Evolutionary conservation across 75 land plant species (phyloP).

Genomic region (Azolla pinnata): DNA sequence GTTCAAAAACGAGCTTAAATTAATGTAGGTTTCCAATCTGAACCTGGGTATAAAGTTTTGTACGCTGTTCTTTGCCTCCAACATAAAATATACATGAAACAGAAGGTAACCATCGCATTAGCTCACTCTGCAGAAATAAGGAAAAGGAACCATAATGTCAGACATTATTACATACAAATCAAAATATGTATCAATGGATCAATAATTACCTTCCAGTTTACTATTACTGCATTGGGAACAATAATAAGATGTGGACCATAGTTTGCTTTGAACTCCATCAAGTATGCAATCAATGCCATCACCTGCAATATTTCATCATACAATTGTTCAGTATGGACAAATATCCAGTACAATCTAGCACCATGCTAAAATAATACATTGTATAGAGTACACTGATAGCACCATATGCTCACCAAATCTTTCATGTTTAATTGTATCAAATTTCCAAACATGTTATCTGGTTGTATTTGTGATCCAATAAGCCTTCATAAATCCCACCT

Average conservation of each 20-base stretch:
- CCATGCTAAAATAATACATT: no score
- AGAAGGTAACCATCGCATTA: constrained; percentile 89
- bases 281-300: constrained; percentile 96
- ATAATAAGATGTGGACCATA: constrained; percentile 99
- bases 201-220: constrained; percentile 90
- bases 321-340: no score
- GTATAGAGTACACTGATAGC: no score
- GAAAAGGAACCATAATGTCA: neutral
- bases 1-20: no score
- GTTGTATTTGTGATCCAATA: no score
- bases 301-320: constrained; percentile 39
- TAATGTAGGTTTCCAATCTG: constrained; percentile 5
- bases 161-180: constrained; percentile 2
- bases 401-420: no score
- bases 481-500: no score
- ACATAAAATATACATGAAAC: constrained; percentile 95
- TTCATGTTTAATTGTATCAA: no score
- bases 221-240: constrained; percentile 98
- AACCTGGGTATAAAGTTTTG: constrained; percentile 80
- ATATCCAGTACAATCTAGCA: no score
- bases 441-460: no score
- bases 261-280: constrained; percentile 99
- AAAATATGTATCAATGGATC: neutral
- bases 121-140: constrained; percentile 74
- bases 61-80: constrained; percentile 82